A percentile compares a stretch with the other conserved stretches of the same genome.
phyloP scores from a whole-genome alignment of 73 alveolate genomes.

The Stentor coeruleus region DNA sequence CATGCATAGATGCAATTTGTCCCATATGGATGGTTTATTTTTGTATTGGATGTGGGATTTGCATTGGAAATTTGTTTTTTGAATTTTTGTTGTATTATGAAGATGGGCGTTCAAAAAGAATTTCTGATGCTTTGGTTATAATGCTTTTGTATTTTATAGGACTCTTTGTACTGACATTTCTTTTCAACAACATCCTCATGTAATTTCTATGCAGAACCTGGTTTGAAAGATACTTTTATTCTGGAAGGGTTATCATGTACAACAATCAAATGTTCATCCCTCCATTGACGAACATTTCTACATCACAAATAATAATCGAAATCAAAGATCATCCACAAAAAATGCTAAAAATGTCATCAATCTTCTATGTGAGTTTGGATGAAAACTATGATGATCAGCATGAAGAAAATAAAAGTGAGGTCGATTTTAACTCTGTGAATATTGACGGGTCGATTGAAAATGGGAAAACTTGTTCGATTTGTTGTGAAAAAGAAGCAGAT shows the following conservation, averaged over 20 bases:
- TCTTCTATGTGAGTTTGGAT: not conserved
- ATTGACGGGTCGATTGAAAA: not conserved
- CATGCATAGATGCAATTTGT: not conserved
- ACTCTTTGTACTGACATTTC: not conserved
- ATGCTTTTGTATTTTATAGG: not conserved
- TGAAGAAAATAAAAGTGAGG: too few relatives aligned
- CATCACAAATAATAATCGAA: not conserved
- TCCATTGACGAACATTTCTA: not conserved
- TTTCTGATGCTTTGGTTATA: not conserved
- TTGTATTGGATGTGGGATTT: not conserved
- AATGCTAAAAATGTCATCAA: not conserved
- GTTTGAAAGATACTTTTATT: not conserved
- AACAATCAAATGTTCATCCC: not conserved
- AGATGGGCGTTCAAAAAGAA: not conserved
- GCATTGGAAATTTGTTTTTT: not conserved
- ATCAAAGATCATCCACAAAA: not conserved
- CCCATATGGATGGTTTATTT: not conserved
- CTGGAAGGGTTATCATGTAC: not conserved
- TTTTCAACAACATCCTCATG: not conserved
- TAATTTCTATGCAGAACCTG: not conserved
- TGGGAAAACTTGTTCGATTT: not conserved
- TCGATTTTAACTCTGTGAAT: not conserved
- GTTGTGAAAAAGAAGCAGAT: not conserved
- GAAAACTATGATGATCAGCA: not conserved
- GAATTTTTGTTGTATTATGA: not conserved